Conservation (phyloP, 2,329 filamentous ascomycete species). For the Zymoseptoria crescenta region DNA sequence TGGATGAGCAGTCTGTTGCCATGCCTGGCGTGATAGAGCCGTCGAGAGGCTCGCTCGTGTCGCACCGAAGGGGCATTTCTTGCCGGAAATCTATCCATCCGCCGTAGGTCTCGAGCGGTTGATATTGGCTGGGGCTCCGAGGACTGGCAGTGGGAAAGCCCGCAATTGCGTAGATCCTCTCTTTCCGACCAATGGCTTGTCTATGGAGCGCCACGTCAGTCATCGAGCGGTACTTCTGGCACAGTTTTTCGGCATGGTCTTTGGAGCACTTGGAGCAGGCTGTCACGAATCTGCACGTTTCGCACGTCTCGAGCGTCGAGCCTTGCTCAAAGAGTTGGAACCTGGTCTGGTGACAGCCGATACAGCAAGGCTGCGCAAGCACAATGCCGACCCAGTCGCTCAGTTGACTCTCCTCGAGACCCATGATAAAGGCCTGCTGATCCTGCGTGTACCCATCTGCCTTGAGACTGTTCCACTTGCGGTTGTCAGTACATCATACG, state of each 20-base stretch:
- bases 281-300: neutral
- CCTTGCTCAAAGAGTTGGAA: neutral
- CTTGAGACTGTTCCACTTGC: neutral
- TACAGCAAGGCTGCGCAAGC: conserved; percentile 1
- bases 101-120: neutral
- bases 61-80: neutral
- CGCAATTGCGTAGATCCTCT: neutral
- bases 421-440: neutral
- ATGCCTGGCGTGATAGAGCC: neutral
- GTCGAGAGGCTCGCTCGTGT: neutral
- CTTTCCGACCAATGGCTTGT: neutral
- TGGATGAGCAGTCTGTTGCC: neutral
- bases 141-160: neutral
- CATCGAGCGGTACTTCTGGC: neutral
- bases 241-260: neutral
- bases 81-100: conserved; percentile 1
- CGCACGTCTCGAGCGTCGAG: neutral
- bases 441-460: neutral
- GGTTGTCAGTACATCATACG: too few relatives aligned
- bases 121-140: neutral
- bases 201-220: conserved; percentile 1
- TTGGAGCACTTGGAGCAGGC: neutral
- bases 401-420: neutral
- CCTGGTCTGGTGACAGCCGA: neutral
- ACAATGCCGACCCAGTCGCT: neutral